phyloP scores from a whole-genome alignment of 805 yeast species.

The Kluyveromyces wickerhamii region DNA sequence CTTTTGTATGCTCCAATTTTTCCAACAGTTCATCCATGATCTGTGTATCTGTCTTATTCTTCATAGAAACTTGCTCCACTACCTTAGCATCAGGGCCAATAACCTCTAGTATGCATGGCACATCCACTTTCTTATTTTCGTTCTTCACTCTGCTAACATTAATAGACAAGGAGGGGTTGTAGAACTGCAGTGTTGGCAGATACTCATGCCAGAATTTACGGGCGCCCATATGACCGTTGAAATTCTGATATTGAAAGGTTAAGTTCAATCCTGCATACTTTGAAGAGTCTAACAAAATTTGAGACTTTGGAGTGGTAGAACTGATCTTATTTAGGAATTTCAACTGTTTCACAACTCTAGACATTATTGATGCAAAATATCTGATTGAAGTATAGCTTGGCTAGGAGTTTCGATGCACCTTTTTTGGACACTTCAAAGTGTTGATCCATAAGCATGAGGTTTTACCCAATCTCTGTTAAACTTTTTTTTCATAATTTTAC shows the following conservation, averaged over 20 bases:
- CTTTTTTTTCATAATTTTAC: too few species aligned
- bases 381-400: too few species aligned
- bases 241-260: slow-evolving; percentile 40
- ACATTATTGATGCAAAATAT: slow-evolving; percentile 16
- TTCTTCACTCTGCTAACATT: slow-evolving; percentile 48
- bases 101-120: slow-evolving; percentile 23
- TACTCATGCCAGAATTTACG: slow-evolving; percentile 67
- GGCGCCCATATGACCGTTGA: slow-evolving; percentile 57
- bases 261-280: slow-evolving; percentile 38
- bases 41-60: slow-evolving; percentile 38
- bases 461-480: too few species aligned
- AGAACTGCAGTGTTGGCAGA: slow-evolving; percentile 72
- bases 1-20: slow-evolving; percentile 42
- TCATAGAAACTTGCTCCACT: slow-evolving; percentile 43
- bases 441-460: too few species aligned
- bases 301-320: slow-evolving; percentile 23
- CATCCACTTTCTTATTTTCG: slow-evolving; percentile 17
- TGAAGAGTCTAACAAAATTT: slow-evolving; percentile 18
- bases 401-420: too few species aligned
- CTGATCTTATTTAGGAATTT: slow-evolving; percentile 23
- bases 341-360: slow-evolving; percentile 22
- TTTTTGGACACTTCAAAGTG: too few species aligned
- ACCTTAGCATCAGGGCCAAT: slow-evolving; percentile 16
- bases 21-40: slow-evolving; percentile 52
- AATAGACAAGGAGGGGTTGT: slow-evolving; percentile 65